A percentile compares a stretch with the other conserved stretches of the same genome.
Evolutionary conservation across 2,329 filamentous ascomycete species (phyloP).

Genomic region (Alternaria solani): DNA sequence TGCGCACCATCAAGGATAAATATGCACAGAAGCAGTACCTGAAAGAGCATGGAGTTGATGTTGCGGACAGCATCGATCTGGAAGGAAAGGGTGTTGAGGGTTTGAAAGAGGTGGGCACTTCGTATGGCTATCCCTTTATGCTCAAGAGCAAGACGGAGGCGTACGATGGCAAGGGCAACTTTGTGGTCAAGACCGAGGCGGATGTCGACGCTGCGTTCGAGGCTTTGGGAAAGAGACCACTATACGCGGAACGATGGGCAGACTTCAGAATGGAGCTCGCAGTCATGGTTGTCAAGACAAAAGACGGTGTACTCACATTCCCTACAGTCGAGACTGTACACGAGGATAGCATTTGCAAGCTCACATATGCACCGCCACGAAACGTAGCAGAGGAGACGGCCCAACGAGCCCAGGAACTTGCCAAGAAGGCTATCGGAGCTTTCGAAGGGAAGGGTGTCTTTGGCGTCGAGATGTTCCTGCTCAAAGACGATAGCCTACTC

Average conservation of each 20-base stretch:
- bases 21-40: slow-evolving; percentile 88
- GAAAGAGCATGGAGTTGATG: slow-evolving; percentile 70
- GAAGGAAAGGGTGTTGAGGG: slow-evolving; percentile 66
- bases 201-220: slow-evolving; percentile 73
- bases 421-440: slow-evolving; percentile 77
- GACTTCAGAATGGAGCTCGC: slow-evolving; percentile 87
- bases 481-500: slow-evolving; percentile 73
- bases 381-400: slow-evolving; percentile 68
- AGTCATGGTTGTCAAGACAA: slow-evolving; percentile 93
- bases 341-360: slow-evolving; percentile 93
- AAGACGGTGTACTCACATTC: slow-evolving; percentile 77
- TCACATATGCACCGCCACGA: slow-evolving; percentile 85
- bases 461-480: slow-evolving; percentile 94
- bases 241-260: slow-evolving; percentile 92
- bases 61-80: slow-evolving; percentile 74
- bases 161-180: slow-evolving; percentile 88
- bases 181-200: slow-evolving; percentile 65
- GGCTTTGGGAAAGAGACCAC: slow-evolving; percentile 69
- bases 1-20: slow-evolving; percentile 93
- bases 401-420: slow-evolving; percentile 75
- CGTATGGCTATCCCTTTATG: slow-evolving; percentile 86
- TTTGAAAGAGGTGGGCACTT: slow-evolving; percentile 68
- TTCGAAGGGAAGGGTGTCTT: slow-evolving; percentile 93
- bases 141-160: slow-evolving; percentile 89
- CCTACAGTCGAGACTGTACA: slow-evolving; percentile 94